A percentile compares a stretch with the other conserved stretches of the same genome.
Conservation (phyloP, 305 asterid genomes). For the Fraxinus sp. region DNA sequence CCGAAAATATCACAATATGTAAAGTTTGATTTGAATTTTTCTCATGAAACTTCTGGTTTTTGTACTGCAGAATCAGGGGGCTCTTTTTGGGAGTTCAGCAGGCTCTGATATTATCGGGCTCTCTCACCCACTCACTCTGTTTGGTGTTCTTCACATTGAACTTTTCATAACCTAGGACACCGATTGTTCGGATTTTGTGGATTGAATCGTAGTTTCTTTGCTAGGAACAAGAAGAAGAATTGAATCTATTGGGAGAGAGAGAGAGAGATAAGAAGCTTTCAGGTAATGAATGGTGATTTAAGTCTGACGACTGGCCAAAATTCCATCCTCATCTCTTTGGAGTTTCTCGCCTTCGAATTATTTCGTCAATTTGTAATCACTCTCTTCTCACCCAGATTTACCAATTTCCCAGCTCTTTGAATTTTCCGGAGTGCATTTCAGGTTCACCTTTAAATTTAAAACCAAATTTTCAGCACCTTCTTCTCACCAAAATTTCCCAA, state of each 20-base stretch:
- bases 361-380: conserved; percentile 21
- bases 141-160: neutral
- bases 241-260: conserved; percentile 8
- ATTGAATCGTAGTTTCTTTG: neutral
- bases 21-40: conserved; percentile 26
- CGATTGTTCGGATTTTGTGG: neutral
- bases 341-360: conserved; percentile 9
- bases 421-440: neutral
- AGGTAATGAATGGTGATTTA: conserved; percentile 24
- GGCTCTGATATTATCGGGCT: neutral
- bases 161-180: neutral
- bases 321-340: neutral
- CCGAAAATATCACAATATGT: conserved; percentile 20
- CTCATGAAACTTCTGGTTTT: conserved; percentile 9
- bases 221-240: neutral
- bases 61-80: conserved; percentile 35
- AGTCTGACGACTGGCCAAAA: neutral
- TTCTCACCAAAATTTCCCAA: neutral
- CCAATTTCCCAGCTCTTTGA: neutral
- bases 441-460: neutral
- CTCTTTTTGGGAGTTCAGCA: conserved; percentile 15
- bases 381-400: conserved; percentile 7
- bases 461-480: neutral
- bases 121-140: neutral
- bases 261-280: neutral